Percentiles rank a stretch among this genome's conserved stretches.
Conservation (phyloP, 139 green algal genomes). For the Chlorella sorokiniana region DNA sequence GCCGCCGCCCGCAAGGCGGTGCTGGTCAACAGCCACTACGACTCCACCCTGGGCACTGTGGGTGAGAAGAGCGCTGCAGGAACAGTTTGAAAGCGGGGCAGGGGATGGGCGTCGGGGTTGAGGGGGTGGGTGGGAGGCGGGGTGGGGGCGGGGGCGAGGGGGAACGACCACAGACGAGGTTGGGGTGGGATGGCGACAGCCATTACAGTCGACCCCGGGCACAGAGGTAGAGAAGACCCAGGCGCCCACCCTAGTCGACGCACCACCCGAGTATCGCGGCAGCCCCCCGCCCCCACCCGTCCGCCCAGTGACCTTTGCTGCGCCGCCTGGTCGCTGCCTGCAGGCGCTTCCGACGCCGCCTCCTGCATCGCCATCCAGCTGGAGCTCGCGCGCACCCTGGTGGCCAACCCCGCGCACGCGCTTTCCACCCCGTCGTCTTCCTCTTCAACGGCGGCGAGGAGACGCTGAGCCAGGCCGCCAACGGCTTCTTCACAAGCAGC, state of each 20-base stretch:
- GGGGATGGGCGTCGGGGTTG: too few species aligned
- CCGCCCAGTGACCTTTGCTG: neutral
- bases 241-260: too few species aligned
- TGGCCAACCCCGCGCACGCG: conserved; percentile 32
- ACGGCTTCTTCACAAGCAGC: conserved; percentile 49
- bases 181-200: too few species aligned
- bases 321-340: neutral
- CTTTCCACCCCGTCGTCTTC: conserved; percentile 61
- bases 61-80: conserved; percentile 12
- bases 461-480: conserved; percentile 48
- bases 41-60: conserved; percentile 46
- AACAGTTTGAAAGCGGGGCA: too few species aligned
- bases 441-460: conserved; percentile 75
- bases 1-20: conserved; percentile 33
- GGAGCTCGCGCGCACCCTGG: conserved; percentile 60
- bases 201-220: too few species aligned
- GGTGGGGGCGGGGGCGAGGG: too few species aligned
- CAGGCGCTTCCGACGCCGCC: conserved; percentile 63
- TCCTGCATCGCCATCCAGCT: conserved; percentile 63
- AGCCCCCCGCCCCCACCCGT: neutral
- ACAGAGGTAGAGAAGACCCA: too few species aligned
- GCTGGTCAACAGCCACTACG: conserved; percentile 59
- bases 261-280: too few species aligned
- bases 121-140: too few species aligned
- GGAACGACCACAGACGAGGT: too few species aligned